Evolutionary conservation across 805 yeast genomes (phyloP), one percentile per base, ranked within the genome.

Genomic region (Candida hispaniensis): DNA sequence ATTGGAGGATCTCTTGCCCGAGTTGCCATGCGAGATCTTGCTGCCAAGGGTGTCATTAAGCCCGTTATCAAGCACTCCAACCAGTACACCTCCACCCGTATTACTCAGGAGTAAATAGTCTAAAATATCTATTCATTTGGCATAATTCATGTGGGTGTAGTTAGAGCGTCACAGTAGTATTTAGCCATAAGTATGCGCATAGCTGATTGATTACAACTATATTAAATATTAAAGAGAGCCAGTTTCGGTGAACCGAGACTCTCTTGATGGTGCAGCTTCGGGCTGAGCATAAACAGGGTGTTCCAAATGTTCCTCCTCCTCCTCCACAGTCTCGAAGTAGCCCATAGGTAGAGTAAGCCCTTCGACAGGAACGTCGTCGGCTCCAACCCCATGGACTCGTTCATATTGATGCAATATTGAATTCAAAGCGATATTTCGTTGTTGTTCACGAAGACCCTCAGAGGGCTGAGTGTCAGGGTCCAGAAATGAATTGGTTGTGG

Each of bases 1-100:
- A 71, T 91, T 57, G 94, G 94, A 73, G 99, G 98, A 67, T 86
- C 99, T 48, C 57, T 91, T 61, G 99, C 99, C 60, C 88, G 99
- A 73, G 79, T 83, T 64, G 98, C 97, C 60, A 78, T 91, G 63
- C 73, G 72, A 66, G 95, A 91, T 61, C 80, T 91, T 65, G 97
- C 85, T 73, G 71, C 69, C 51, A 86, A 86, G 56, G 98, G 98
- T 63, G 68, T 81, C 63, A 91, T 91, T 68, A 80, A 77, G 72
- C 85, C 93, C 56, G 79, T 91, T 62, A 77, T 82, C 59, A 77
- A 74, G 64, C 96, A 86, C 81, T 75, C 95, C 60, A 82, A 81
- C 72, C 99, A 91, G 75, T 75, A 76, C 66, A 80, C 93, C 65
- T 91, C 85, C 93, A 79, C 38, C 38, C 36, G 36, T 23, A 32